These are phyloP conservation scores for Arthrobotrys musiformis DNA, from an alignment of 2,329 filamentous ascomycete species.

Conservation along the genomic window DNA sequence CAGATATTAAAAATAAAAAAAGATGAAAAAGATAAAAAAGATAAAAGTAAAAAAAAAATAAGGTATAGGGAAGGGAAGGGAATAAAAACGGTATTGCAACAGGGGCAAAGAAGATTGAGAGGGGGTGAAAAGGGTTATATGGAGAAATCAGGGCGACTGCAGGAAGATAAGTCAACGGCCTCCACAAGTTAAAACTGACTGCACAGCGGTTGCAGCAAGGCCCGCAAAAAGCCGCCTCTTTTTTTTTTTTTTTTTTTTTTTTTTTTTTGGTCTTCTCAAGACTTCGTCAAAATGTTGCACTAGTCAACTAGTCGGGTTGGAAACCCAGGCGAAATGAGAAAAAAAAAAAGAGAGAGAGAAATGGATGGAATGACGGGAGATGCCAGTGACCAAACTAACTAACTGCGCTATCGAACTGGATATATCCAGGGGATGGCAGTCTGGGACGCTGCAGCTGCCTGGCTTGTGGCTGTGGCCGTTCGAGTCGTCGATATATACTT, in stretches of 20 bases:
- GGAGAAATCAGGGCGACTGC: background rate
- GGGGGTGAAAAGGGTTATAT: background rate
- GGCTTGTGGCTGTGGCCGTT: background rate
- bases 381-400: background rate
- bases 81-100: background rate
- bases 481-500: too few species aligned
- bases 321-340: background rate
- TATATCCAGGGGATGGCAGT: background rate
- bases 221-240: constrained; percentile 51
- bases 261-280: background rate
- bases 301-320: too few species aligned
- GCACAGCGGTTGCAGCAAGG: constrained; percentile 20
- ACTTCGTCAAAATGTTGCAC: constrained; percentile 3
- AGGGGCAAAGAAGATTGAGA: background rate
- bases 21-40: background rate
- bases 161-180: background rate
- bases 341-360: background rate
- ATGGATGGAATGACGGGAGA: background rate
- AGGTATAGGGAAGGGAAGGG: background rate
- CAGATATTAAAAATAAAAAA: background rate
- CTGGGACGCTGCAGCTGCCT: too few species aligned
- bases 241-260: constrained; percentile 17
- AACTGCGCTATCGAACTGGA: background rate
- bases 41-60: background rate
- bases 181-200: background rate